These are phyloP conservation scores for Boletus rex-veris DNA, from an alignment of 768 basidiomycete genomes.

Conservation along the genomic window DNA sequence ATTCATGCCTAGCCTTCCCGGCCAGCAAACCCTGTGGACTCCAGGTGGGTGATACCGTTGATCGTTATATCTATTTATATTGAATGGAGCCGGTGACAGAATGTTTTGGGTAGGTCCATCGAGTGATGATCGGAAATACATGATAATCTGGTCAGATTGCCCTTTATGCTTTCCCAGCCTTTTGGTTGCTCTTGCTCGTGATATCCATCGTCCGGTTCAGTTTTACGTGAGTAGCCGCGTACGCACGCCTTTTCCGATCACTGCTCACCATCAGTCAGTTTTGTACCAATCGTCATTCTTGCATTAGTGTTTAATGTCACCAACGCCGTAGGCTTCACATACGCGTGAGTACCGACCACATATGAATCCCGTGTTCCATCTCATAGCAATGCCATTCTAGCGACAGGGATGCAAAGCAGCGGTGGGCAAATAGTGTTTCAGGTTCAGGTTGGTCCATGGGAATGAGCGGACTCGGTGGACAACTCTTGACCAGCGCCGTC, in stretches of 20 bases:
- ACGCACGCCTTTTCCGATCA: slow-evolving; percentile 3
- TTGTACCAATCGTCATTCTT: slow-evolving; percentile 90
- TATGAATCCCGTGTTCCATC: slow-evolving; percentile 2
- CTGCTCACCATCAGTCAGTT: slow-evolving; percentile 45
- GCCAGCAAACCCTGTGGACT: slow-evolving; percentile 85
- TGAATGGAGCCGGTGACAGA: slow-evolving; percentile 39
- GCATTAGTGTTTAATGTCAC: slow-evolving; percentile 96
- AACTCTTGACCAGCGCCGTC: slow-evolving; percentile 77
- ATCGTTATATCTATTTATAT: slow-evolving; percentile 1
- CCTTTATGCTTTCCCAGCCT: slow-evolving; percentile 81
- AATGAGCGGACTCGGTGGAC: slow-evolving; percentile 80
- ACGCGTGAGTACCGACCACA: slow-evolving; percentile 57
- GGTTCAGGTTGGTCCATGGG: slow-evolving; percentile 70
- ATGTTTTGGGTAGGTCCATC: slow-evolving; percentile 81
- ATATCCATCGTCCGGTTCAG: slow-evolving; percentile 88
- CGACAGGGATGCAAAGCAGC: slow-evolving; percentile 89
- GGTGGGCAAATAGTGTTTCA: slow-evolving; percentile 78
- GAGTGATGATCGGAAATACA: slow-evolving; percentile 12
- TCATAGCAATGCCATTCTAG: slow-evolving; percentile 34
- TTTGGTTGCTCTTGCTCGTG: slow-evolving; percentile 85
- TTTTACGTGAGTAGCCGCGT: slow-evolving; percentile 59
- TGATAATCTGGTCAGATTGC: slow-evolving; percentile 55
- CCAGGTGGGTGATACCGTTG: slow-evolving; percentile 53
- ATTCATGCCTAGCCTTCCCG: slow-evolving; percentile 62
- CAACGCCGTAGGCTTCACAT: slow-evolving; percentile 96